These are phyloP conservation scores for Globisporangium perplexum DNA, from an alignment of 352 stramenopile species.

Conservation along the genomic window DNA sequence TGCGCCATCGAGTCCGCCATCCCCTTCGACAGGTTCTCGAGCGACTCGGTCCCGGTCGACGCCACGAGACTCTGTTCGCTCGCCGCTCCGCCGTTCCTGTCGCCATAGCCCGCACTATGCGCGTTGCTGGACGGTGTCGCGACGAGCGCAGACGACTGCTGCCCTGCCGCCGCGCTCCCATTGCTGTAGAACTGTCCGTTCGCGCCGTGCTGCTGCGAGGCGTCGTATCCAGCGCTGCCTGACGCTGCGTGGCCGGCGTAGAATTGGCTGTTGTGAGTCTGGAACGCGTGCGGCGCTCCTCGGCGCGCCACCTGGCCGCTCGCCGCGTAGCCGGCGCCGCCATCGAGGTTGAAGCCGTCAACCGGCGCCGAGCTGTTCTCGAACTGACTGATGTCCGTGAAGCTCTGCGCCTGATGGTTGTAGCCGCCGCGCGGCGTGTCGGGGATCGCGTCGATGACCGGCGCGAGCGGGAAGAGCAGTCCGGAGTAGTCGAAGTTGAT, in stretches of 20 bases:
- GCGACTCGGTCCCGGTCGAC: slow-evolving; percentile 12
- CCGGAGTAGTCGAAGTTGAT: slow-evolving; percentile 26
- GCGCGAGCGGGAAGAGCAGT: slow-evolving; percentile 29
- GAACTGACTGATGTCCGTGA: slow-evolving; percentile 17
- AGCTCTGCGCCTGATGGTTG: slow-evolving; percentile 15
- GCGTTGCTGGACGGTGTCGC: slow-evolving; percentile 7
- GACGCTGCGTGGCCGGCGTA: slow-evolving; percentile 2
- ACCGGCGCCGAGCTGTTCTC: slow-evolving; percentile 15
- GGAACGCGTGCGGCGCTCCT: slow-evolving; percentile 2
- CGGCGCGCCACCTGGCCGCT: slow-evolving; percentile 2
- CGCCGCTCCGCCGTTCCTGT: slow-evolving; percentile 2
- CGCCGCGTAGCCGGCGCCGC: slow-evolving; percentile 1
- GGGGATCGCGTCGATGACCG: slow-evolving; percentile 20
- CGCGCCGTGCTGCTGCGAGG: slow-evolving; percentile 7
- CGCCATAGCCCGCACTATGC: slow-evolving; percentile 17
- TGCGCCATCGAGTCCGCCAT: slow-evolving; percentile 33
- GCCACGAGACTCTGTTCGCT: slow-evolving; percentile 13
- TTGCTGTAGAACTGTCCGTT: slow-evolving; percentile 8
- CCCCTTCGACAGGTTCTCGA: slow-evolving; percentile 22
- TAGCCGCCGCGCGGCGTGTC: slow-evolving; percentile 16
- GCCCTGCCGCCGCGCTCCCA: background rate
- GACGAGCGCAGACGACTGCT: slow-evolving; percentile 11
- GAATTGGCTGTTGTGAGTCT: slow-evolving; percentile 10
- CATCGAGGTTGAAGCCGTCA: slow-evolving; percentile 16
- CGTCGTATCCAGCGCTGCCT: slow-evolving; percentile 2